Evolutionary conservation across 495 filamentous ascomycete species (phyloP).

Genomic region (Copromyces sp.): DNA sequence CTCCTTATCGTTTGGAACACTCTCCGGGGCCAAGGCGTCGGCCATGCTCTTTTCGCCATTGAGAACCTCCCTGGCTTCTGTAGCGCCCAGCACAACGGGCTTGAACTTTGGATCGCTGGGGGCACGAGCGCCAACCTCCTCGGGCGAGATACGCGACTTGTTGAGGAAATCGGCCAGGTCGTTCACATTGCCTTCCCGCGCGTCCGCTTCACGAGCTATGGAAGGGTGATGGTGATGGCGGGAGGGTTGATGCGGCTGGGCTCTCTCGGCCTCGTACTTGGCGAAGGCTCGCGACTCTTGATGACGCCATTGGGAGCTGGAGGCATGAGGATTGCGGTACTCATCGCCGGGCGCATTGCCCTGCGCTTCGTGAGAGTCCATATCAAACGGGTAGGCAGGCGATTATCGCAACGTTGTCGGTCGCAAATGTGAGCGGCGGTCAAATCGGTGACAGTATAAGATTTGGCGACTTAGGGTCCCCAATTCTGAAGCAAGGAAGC

Average conservation of each 20-base stretch:
- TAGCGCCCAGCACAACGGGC: conserved; percentile 31
- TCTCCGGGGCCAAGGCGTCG: background rate
- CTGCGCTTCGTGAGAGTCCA: conserved; percentile 4
- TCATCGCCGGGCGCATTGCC: conserved; percentile 12
- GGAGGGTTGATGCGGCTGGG: conserved; percentile 12
- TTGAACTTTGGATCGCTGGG: conserved; percentile 18
- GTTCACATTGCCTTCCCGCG: conserved; percentile 22
- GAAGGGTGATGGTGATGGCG: conserved; percentile 12
- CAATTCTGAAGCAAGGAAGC: background rate
- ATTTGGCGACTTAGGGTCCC: background rate
- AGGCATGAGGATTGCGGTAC: conserved; percentile 38
- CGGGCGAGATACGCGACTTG: conserved; percentile 32
- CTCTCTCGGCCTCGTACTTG: conserved; percentile 6
- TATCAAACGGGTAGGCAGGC: background rate
- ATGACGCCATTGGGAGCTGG: conserved; percentile 39
- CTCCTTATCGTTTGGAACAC: conserved; percentile 38
- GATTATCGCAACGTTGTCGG: background rate
- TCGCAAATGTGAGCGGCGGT: background rate
- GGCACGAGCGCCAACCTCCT: conserved; percentile 1
- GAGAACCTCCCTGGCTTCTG: conserved; percentile 15
- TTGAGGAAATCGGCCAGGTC: conserved; percentile 44
- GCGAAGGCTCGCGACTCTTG: conserved; percentile 41
- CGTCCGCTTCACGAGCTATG: conserved; percentile 31
- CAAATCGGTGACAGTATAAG: background rate
- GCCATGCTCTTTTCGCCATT: conserved; percentile 2